A percentile compares a stretch with the other conserved stretches of the same genome.
Evolutionary conservation across 768 basidiomycete genomes (phyloP).

Genomic region (Boletus rubropictus): DNA sequence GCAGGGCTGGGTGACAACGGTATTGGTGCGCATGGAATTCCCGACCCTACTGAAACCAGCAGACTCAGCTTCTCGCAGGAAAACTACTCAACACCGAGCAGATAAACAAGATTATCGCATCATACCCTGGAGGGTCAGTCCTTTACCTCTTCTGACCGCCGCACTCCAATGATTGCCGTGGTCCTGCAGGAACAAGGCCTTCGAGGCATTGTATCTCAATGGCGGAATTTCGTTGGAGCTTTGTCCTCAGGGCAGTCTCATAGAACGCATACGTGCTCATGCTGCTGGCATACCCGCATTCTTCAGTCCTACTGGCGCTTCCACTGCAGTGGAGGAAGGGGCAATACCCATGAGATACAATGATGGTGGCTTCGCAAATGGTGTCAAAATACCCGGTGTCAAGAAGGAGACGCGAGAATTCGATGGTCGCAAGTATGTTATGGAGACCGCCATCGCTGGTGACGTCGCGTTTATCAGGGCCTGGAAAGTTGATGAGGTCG

Average conservation of each 20-base stretch:
- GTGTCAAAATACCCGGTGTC: constrained; percentile 66
- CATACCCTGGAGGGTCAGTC: constrained; percentile 79
- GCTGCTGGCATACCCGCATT: constrained; percentile 93
- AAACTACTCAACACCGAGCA: constrained; percentile 70
- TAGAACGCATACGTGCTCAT: constrained; percentile 82
- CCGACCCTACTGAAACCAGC: not conserved
- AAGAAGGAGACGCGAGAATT: constrained; percentile 74
- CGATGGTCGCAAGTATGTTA: constrained; percentile 70
- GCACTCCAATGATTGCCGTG: not conserved
- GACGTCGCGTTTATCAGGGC: constrained; percentile 84
- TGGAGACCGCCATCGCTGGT: constrained; percentile 75
- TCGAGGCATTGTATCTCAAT: constrained; percentile 73
- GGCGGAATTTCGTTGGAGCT: constrained; percentile 83
- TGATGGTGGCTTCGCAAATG: constrained; percentile 62
- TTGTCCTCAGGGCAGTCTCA: constrained; percentile 87
- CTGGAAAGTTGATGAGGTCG: constrained; percentile 89
- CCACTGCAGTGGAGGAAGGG: constrained; percentile 77
- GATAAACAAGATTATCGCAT: constrained; percentile 78
- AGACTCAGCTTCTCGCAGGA: constrained; percentile 37
- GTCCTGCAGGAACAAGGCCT: constrained; percentile 70
- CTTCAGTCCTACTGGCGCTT: constrained; percentile 86
- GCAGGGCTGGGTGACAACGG: constrained; percentile 68
- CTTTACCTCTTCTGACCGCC: not conserved
- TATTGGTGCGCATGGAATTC: constrained; percentile 42
- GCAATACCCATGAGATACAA: constrained; percentile 76